These are phyloP conservation scores for Lactifluus rugatus DNA, from an alignment of 768 basidiomycete species.

Conservation along the genomic window DNA sequence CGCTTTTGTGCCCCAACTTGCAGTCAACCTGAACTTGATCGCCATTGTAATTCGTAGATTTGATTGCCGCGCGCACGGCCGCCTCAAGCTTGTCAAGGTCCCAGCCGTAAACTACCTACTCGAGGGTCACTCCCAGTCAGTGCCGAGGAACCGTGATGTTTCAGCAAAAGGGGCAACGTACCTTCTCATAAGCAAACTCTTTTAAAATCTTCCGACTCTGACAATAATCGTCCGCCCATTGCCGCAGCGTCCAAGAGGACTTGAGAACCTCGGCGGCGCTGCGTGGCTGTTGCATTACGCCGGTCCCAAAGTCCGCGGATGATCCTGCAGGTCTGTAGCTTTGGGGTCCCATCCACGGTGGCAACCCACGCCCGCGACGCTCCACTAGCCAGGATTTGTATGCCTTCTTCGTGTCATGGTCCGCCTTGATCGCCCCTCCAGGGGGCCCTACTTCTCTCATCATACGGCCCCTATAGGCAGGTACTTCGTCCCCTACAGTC, in stretches of 20 bases:
- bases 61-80: constrained; percentile 31
- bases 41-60: constrained; percentile 33
- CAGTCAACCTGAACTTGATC: constrained; percentile 42
- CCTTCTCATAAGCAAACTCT: constrained; percentile 70
- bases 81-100: constrained; percentile 33
- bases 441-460: constrained; percentile 42
- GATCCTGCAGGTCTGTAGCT: not conserved
- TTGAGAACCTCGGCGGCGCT: constrained; percentile 14
- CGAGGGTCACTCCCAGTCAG: not conserved
- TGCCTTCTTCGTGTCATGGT: constrained; percentile 33
- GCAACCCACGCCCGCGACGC: constrained; percentile 39
- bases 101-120: constrained; percentile 52
- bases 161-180: constrained; percentile 21
- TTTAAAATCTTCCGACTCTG: constrained; percentile 59
- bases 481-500: constrained; percentile 52
- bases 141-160: not conserved
- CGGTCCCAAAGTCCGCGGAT: not conserved
- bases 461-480: constrained; percentile 58
- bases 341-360: constrained; percentile 35
- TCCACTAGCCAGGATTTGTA: constrained; percentile 38
- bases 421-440: constrained; percentile 32
- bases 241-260: constrained; percentile 21
- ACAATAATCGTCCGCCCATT: constrained; percentile 83
- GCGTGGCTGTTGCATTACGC: not conserved
- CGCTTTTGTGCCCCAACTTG: constrained; percentile 33